Conservation (phyloP, 768 basidiomycete genomes). For the Lactifluus hygrophoroides region DNA sequence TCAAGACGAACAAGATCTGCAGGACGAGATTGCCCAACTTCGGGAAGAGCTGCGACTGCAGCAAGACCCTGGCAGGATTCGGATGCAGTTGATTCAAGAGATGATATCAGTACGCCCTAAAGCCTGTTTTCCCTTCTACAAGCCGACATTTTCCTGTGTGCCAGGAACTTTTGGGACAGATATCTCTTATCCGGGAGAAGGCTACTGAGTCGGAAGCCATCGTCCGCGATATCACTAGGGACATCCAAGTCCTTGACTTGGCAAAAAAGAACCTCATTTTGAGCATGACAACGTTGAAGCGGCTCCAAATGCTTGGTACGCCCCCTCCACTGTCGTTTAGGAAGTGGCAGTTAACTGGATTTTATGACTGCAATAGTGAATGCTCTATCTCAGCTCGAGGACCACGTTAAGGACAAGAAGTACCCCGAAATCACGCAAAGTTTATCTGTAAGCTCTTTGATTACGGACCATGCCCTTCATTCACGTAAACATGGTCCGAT, state of each 20-base stretch:
- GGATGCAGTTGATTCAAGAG: conserved; percentile 88
- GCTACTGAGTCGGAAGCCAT: conserved; percentile 96
- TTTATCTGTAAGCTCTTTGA: conserved; percentile 50
- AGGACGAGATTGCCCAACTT: conserved; percentile 62
- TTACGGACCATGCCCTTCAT: neutral
- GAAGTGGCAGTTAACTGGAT: neutral
- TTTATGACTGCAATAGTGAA: conserved; percentile 47
- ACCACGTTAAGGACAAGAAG: conserved; percentile 63
- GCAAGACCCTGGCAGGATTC: conserved; percentile 86
- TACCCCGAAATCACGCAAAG: conserved; percentile 82
- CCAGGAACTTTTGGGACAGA: conserved; percentile 89
- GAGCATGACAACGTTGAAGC: conserved; percentile 83
- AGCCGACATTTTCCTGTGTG: neutral
- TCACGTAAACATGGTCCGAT: conserved; percentile 1
- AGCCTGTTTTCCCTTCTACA: neutral
- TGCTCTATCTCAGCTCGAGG: conserved; percentile 72
- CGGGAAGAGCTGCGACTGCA: conserved; percentile 59
- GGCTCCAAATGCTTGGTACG: conserved; percentile 91
- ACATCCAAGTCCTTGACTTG: conserved; percentile 89
- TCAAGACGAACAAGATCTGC: conserved; percentile 60
- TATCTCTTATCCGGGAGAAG: conserved; percentile 93
- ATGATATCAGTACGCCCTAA: conserved; percentile 74
- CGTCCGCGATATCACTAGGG: conserved; percentile 89
- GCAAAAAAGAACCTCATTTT: conserved; percentile 89
- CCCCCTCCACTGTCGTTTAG: conserved; percentile 1